Evolutionary conservation across 495 filamentous ascomycete species (phyloP).

Genomic region (Penicillium verhagenii): DNA sequence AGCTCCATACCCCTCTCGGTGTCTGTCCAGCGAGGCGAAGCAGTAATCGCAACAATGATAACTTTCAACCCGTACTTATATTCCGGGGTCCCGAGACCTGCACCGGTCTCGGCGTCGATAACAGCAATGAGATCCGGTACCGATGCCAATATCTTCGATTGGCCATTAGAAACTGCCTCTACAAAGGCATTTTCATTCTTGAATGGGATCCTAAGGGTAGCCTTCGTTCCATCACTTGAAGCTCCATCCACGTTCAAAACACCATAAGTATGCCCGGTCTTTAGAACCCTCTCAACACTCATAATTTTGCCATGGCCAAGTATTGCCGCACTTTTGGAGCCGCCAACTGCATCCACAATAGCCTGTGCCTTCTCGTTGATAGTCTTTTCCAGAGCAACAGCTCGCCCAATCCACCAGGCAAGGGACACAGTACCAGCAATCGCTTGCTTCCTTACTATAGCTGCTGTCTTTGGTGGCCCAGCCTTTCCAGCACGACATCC

Average conservation of each 20-base stretch:
- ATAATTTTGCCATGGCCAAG: slow-evolving; percentile 63
- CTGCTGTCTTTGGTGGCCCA: slow-evolving; percentile 27
- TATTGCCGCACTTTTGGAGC: slow-evolving; percentile 48
- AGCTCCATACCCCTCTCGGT: slow-evolving; percentile 32
- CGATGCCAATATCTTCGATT: slow-evolving; percentile 49
- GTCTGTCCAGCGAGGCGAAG: slow-evolving; percentile 55
- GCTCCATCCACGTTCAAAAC: slow-evolving; percentile 37
- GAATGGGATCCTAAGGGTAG: slow-evolving; percentile 44
- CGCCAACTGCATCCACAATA: slow-evolving; percentile 58
- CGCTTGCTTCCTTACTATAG: slow-evolving; percentile 26
- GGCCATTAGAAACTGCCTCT: slow-evolving; percentile 33
- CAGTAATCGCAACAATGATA: slow-evolving; percentile 54
- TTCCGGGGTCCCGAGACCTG: slow-evolving; percentile 60
- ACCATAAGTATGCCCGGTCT: slow-evolving; percentile 35
- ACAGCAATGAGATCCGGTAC: slow-evolving; percentile 62
- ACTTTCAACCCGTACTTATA: slow-evolving; percentile 60
- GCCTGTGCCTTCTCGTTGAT: slow-evolving; percentile 49
- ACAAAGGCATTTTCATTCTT: slow-evolving; percentile 66
- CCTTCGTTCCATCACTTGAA: slow-evolving; percentile 49
- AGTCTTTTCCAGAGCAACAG: slow-evolving; percentile 48
- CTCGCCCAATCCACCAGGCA: slow-evolving; percentile 49
- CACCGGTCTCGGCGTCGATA: slow-evolving; percentile 58
- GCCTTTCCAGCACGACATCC: slow-evolving; percentile 32
- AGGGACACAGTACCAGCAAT: slow-evolving; percentile 41
- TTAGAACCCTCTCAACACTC: slow-evolving; percentile 51